Percentiles rank a stretch among this genome's conserved stretches.
Evolutionary conservation across 2,329 filamentous ascomycete species (phyloP).

Genomic region (Talaromyces verruculosus): DNA sequence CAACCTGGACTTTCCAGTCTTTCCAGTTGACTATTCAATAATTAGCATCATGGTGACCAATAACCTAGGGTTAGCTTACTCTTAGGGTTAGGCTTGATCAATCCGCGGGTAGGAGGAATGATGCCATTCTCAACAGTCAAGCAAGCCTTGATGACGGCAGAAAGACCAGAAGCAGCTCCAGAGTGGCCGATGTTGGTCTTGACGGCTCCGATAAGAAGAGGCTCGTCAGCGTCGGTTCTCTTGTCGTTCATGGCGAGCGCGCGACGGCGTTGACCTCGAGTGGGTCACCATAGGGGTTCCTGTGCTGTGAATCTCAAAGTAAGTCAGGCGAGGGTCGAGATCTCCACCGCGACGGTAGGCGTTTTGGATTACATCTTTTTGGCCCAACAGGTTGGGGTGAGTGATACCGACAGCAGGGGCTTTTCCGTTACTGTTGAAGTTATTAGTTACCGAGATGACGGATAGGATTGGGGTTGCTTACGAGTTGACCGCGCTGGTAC

Average conservation of each 20-base stretch:
- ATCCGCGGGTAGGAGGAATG: slow-evolving; percentile 16
- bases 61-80: slow-evolving; percentile 18
- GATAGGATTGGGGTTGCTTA: neutral
- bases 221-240: neutral
- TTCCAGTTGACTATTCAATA: slow-evolving; percentile 8
- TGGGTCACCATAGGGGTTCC: slow-evolving; percentile 28
- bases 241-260: slow-evolving; percentile 11
- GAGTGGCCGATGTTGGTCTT: slow-evolving; percentile 46
- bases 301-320: slow-evolving; percentile 29
- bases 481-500: slow-evolving; percentile 24
- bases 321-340: slow-evolving; percentile 34
- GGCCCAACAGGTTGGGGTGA: slow-evolving; percentile 28
- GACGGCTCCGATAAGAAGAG: slow-evolving; percentile 24
- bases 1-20: slow-evolving; percentile 22
- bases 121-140: slow-evolving; percentile 42
- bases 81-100: slow-evolving; percentile 35
- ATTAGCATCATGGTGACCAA: neutral
- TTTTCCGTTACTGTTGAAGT: slow-evolving; percentile 14
- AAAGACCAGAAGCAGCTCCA: slow-evolving; percentile 48
- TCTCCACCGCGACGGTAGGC: slow-evolving; percentile 41
- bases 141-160: slow-evolving; percentile 46
- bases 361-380: slow-evolving; percentile 36
- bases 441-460: neutral
- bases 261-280: slow-evolving; percentile 23
- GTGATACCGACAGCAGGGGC: slow-evolving; percentile 27